Base-by-base conservation (phyloP, 345 rosid genomes). In the Iberis pinnata region DNA sequence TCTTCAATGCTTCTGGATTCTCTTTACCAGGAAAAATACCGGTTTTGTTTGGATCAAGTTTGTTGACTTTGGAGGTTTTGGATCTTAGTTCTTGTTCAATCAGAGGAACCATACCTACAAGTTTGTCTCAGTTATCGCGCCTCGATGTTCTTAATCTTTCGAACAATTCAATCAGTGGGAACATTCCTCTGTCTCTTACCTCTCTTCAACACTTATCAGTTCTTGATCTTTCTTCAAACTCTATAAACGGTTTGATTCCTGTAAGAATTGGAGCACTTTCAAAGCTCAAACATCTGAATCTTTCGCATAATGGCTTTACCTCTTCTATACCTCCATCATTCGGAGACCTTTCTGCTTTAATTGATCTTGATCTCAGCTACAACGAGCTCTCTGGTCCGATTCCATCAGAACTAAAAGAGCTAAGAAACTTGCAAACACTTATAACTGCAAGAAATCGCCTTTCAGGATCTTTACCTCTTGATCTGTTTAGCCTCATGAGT, bases 81-180 rank as follows among this genome's bases (percentile, higher is more conserved):
- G 98, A 88, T 84, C 96, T 92, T 70, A 60, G 83, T 52, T 85
- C 89, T 58, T 88, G 98, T 66, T 72, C 70, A 43, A 65, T 88
- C 58, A 68, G 36, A n/a, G 84, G 86, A 61, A 61, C 53, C 39
- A 76, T 90, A 68, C 96, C 98, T 46, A 48, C 74, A 8, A 69
- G 58, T 64, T 71, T 87, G 58, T 70, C 77, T 49, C 81, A 63
- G 45, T 54, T 90, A 51, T 64, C 61, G 27, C 51, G 65, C 52
- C 89, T 90, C 65, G 69, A 49, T 9, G 70, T 67, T 60, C 83
- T 90, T 67, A 78, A 89, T 81, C 87, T 86, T 57, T 81, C 95
- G 0, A 45, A 50, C 26, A 89, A 86, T 76, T 67, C 47, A 13
- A 71, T 89, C 26, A 56, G 27, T 51, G 97, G 86, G 69, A 64